A percentile compares a stretch with the other conserved stretches of the same genome.
Conservation (phyloP, 2,329 filamentous ascomycete species). For the Ceratocystis diversiconidia region DNA sequence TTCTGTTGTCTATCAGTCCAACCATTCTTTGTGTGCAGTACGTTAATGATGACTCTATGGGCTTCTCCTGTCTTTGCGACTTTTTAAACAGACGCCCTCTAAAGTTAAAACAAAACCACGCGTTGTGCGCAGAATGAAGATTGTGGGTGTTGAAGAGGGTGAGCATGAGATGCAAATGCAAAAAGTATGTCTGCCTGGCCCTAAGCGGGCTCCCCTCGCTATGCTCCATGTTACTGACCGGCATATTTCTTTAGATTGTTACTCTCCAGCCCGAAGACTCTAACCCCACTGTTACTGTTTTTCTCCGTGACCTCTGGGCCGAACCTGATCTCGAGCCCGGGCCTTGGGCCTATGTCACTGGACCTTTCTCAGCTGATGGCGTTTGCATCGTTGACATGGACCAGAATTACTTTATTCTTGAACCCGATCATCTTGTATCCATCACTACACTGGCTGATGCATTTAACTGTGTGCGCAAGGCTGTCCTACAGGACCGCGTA, state of each 20-base stretch:
- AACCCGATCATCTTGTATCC: slow-evolving; percentile 90
- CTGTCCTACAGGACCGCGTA: slow-evolving; percentile 86
- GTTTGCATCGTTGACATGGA: slow-evolving; percentile 72
- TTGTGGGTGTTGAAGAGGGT: slow-evolving; percentile 11
- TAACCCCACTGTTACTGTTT: slow-evolving; percentile 51
- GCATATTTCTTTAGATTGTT: slow-evolving; percentile 43
- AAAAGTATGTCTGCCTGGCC: slow-evolving; percentile 9
- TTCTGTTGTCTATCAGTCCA: no score
- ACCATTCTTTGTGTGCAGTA: neutral
- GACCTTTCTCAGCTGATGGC: slow-evolving; percentile 51
- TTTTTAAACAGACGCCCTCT: slow-evolving; percentile 9
- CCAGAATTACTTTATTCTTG: slow-evolving; percentile 73
- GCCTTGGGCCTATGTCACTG: slow-evolving; percentile 76
- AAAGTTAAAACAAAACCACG: slow-evolving; percentile 6
- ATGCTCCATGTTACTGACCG: neutral
- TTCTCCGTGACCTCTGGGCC: slow-evolving; percentile 73
- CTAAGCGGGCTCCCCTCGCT: neutral
- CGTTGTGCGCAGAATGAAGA: slow-evolving; percentile 17
- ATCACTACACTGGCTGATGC: slow-evolving; percentile 94
- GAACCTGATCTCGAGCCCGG: slow-evolving; percentile 62
- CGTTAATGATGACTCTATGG: slow-evolving; percentile 16
- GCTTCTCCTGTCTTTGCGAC: neutral
- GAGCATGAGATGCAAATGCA: slow-evolving; percentile 9
- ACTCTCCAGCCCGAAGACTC: slow-evolving; percentile 67
- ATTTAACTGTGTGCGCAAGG: slow-evolving; percentile 77